A percentile compares a stretch with the other conserved stretches of the same genome.
phyloP scores from a whole-genome alignment of 1,139 yeast species.

The Yamadazyma triangularis region DNA sequence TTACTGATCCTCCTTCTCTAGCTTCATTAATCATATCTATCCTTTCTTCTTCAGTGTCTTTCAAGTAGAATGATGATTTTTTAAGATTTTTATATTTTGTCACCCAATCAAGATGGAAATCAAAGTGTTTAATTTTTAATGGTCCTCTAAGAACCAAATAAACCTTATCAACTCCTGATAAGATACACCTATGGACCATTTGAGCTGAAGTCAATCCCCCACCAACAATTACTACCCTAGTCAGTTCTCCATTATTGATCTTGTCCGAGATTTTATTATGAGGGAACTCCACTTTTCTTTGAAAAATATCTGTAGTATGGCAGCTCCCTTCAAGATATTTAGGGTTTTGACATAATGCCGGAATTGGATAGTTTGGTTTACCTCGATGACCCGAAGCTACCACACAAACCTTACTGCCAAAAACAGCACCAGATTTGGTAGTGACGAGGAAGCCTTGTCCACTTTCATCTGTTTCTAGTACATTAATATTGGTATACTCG shows the following conservation, averaged over 20 bases:
- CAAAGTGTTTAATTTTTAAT: conserved; percentile 45
- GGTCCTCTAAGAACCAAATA: conserved; percentile 36
- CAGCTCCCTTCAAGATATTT: too few species aligned
- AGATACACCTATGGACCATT: conserved; percentile 37
- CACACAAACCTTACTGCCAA: conserved; percentile 34
- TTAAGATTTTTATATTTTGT: conserved; percentile 43
- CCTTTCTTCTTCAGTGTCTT: conserved; percentile 41
- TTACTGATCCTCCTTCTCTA: conserved; percentile 46
- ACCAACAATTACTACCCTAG: conserved; percentile 42
- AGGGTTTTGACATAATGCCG: conserved; percentile 15
- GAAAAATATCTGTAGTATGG: conserved; percentile 43
- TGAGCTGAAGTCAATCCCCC: conserved; percentile 50
- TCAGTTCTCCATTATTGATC: too few species aligned
- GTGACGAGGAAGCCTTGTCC: conserved; percentile 29
- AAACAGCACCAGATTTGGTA: conserved; percentile 22
- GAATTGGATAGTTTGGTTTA: conserved; percentile 30
- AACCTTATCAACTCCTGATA: conserved; percentile 24
- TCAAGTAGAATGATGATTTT: conserved; percentile 40
- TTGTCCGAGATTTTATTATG: too few species aligned
- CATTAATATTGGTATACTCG: conserved; percentile 23
- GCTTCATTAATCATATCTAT: conserved; percentile 39
- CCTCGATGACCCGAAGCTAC: conserved; percentile 44
- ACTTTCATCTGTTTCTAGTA: conserved; percentile 17
- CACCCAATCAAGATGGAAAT: conserved; percentile 51
- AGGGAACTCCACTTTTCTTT: too few species aligned